Evolutionary conservation across 495 filamentous ascomycete genomes (phyloP).

Genomic region (Podospora pseudoanserina): DNA sequence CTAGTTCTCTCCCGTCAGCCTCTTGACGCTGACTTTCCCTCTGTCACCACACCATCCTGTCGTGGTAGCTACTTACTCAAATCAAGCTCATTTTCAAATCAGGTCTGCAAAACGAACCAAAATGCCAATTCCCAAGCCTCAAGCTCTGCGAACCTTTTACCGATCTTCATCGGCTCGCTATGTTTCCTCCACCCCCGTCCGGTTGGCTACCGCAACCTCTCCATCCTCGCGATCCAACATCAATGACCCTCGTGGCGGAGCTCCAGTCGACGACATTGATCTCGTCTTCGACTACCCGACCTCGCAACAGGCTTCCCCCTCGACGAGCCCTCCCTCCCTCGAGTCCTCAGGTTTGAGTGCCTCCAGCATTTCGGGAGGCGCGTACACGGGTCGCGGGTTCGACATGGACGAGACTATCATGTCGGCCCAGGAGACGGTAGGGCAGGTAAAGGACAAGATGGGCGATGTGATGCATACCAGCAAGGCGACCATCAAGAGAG

Average conservation of each 20-base stretch:
- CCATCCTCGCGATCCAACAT: not conserved
- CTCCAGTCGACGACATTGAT: slow-evolving; percentile 25
- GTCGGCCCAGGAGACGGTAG: not conserved
- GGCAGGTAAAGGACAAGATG: not conserved
- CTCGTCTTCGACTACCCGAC: slow-evolving; percentile 31
- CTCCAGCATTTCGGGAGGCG: not conserved
- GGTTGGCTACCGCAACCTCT: not conserved
- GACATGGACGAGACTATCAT: slow-evolving; percentile 12
- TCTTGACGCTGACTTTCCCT: not conserved
- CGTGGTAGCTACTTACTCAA: not conserved
- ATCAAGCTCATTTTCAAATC: not conserved
- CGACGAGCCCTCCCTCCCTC: not conserved
- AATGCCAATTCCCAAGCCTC: not conserved
- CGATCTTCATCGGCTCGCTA: not conserved
- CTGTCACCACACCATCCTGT: not conserved
- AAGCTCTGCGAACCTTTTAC: not conserved
- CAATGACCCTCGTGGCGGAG: slow-evolving; percentile 1
- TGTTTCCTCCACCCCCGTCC: not conserved
- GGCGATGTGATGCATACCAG: not conserved
- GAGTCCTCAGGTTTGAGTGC: slow-evolving; percentile 1
- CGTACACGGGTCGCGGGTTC: slow-evolving; percentile 7
- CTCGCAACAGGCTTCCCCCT: slow-evolving; percentile 17
- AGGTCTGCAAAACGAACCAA: not conserved
- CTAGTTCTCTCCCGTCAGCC: not conserved
- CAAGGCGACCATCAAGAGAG: slow-evolving; percentile 7